Evolutionary conservation across 352 stramenopile species (phyloP), one percentile per base, ranked within the genome.

Genomic region (Phytophthora rubi): DNA sequence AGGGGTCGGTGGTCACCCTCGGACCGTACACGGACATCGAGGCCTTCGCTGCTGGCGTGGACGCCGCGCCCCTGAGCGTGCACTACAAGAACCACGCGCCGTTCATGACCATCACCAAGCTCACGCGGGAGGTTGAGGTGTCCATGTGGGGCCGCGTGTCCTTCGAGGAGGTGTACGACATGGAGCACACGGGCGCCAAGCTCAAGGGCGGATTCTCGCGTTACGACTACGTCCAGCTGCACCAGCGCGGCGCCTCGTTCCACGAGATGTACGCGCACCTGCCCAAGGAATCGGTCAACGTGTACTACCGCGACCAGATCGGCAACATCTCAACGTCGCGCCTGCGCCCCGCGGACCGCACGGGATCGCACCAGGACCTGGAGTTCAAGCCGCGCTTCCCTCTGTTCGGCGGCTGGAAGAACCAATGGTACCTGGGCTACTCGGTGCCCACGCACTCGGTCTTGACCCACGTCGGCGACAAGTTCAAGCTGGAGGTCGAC

Each of bases 291-390:
- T 88, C 89, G 23, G 81, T 92, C 8, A 95, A 95, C 65, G 85
- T 97, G 51, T 97, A 97, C 80, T 97, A 97, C 74, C 88, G 90
- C 62, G 90, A 97, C 77, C 85, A 95, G 75, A 97, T 97, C 56
- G 90, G 90, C 45, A 97, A 97, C 68, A 86, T 97, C 57, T 95
- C 89, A 44, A 97, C 88, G 5, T 97, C 90, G 39, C 80, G 79
- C 12, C 64, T 97, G 49, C 86, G 83, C 45, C 62, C 66, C 44
- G 73, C 70, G 3, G 53, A 65, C 30, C 68, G 48, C 30, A 85
- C 79, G 53, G 62, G 68, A 21, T 77, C 82, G 44, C 69, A 85
- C 45, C 81, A 87, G 65, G 83, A 96, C 45, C 74, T 97, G 49
- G 76, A 91, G 60, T 89, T 97, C 60, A 85, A 93, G 68, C 83